Evolutionary conservation across 2,329 filamentous ascomycete species (phyloP), one percentile per base, ranked within the genome.

Genomic region (Talaromyces sp.): DNA sequence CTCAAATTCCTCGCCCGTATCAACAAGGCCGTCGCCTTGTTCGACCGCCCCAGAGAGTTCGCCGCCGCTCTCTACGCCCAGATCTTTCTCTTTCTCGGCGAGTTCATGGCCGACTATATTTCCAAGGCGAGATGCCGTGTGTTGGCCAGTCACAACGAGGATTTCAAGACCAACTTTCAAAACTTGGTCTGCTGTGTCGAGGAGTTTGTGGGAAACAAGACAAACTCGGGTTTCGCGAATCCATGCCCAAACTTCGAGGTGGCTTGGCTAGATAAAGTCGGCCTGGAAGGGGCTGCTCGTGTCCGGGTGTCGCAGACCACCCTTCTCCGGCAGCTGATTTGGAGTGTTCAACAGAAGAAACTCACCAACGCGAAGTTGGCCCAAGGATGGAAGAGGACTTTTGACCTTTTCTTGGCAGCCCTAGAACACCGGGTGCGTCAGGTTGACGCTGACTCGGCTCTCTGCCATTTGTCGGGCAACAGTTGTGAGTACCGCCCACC

Each of bases 101-200:
- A 75, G 57, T 67, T 75, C 51, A 75, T 75, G 67, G 69, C 74
- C 60, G 75, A 72, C 69, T 75, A 74, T 65, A 65, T 71, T 31
- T 61, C 71, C 51, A 65, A 67, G 59, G 69, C 68, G 12, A 72
- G 66, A 12, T 75, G 74, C 54, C 71, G 72, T 29, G 58, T 74
- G 8, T 59, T 76, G 51, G 68, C 70, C 31, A 74, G 72, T 55
- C 70, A 71, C 43, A 70, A 67, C 57, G 72, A 73, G 51, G 70
- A 75, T 56, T 64, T 69, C 11, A 72, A 75, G 61, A 62, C 65
- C 46, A 68, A 73, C 35, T 71, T 75, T n/a, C 64, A 68, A 35
- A 66, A 68, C 52, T 62, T 76, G 29, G 64, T 75, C n/a, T 60
- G 60, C n/a, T 68, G 65, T 35, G 70, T 74, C 41, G 67, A 70